phyloP scores from a whole-genome alignment of 2,329 filamentous ascomycete species.

The Clarireedia hainanense region DNA sequence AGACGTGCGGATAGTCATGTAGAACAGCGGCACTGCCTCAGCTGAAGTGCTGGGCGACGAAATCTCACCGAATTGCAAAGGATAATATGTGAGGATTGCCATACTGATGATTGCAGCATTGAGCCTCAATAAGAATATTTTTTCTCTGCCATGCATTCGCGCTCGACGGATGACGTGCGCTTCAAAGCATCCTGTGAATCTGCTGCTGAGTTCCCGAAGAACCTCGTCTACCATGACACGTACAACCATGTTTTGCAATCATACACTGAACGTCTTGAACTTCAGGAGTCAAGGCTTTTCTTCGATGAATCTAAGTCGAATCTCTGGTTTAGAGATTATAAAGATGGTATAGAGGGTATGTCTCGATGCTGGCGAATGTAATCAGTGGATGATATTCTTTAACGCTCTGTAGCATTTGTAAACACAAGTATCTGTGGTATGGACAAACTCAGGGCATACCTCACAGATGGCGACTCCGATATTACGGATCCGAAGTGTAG shows the following conservation, averaged over 20 bases:
- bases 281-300: slow-evolving; percentile 7
- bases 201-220: slow-evolving; percentile 2
- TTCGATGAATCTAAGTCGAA: slow-evolving; percentile 1
- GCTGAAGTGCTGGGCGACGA: background rate
- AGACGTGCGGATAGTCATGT: background rate
- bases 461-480: background rate
- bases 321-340: slow-evolving; percentile 14
- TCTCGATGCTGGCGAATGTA: background rate
- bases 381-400: background rate
- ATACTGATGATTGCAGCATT: background rate
- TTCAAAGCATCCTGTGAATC: slow-evolving; percentile 2
- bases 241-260: slow-evolving; percentile 5
- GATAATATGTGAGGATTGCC: background rate
- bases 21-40: background rate
- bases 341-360: slow-evolving; percentile 11
- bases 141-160: background rate
- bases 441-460: slow-evolving; percentile 4
- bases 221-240: slow-evolving; percentile 6
- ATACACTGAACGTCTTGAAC: slow-evolving; percentile 10
- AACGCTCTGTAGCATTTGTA: slow-evolving; percentile 9
- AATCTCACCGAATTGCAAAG: background rate
- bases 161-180: background rate
- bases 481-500: slow-evolving; percentile 18
- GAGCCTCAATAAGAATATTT: background rate
- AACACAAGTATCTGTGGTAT: slow-evolving; percentile 1